Base-by-base conservation (phyloP, 495 filamentous ascomycete genomes). In the Margaritispora aquatica region DNA sequence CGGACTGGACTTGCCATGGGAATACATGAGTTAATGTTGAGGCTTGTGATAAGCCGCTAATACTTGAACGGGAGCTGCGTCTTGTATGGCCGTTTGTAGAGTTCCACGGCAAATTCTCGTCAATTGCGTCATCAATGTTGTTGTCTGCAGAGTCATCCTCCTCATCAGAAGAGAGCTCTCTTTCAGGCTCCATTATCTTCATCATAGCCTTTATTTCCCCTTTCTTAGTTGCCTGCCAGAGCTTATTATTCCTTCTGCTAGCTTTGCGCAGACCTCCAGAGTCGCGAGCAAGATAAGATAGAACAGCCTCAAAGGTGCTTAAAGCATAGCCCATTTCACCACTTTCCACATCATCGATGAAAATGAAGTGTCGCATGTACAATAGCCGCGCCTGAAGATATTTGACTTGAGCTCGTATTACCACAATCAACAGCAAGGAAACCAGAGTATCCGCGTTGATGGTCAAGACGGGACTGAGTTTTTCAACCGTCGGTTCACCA, bases 381-480 rank as follows among this genome's bases (percentile, higher is more conserved):
- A 88, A 75, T 46, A 97, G 70, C 17, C 93, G 80, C 21, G 95
- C 92, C 64, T 96, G 88, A 22, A 97, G 79, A 74, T 96, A 86
- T 50, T 89, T 85, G 15, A 96, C 84, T 65, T 96, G 89, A 36
- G 92, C 88, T 63, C 96, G 82, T 55, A 99, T 97, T 21, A 97
- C 90, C 22, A 99, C 90, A 54, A 96, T 81, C 19, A 99, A 77
- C 19, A 99, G 79, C 58, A 99, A 74, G 0, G 93, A 97, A 1
- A 99, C 95, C 21, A 99, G 75, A 1, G 93, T 90, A 77, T 99
- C 95, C 1, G 95, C 95, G 69, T 97, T 97, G 66, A 97, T 89
- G 0, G 91, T 95, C 58, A 96, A 76, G 26, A 83, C 74, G 0
- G 80, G 73, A 26, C 70, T 72, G 26, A 74, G 71, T 69, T 90